Percentiles rank a stretch among this genome's conserved stretches.
Conservation (phyloP, 805 yeast species). For the Trichomonascus vanleenenianus region DNA sequence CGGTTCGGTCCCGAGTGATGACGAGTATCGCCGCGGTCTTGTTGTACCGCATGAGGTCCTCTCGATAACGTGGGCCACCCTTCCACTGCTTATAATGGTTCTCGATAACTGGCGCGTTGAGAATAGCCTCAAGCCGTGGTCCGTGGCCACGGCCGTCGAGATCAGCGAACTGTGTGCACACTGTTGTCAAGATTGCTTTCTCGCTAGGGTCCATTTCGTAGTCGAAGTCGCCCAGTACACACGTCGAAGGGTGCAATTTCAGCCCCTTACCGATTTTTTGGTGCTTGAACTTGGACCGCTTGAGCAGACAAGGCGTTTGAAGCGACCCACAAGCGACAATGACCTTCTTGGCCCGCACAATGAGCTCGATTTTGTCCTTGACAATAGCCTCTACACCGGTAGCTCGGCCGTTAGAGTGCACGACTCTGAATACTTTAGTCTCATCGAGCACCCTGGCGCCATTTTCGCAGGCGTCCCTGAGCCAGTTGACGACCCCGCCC, state of each 20-base stretch:
- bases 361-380: constrained; percentile 19
- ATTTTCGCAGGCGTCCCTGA: constrained; percentile 37
- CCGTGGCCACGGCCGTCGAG: constrained; percentile 48
- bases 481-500: constrained; percentile 46
- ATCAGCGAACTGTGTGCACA: constrained; percentile 39
- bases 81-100: constrained; percentile 38
- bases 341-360: constrained; percentile 37
- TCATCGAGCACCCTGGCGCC: constrained; percentile 42
- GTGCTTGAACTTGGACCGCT: constrained; percentile 43
- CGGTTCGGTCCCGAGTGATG: constrained; percentile 39
- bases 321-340: constrained; percentile 42
- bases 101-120: constrained; percentile 38
- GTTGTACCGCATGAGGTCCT: constrained; percentile 32
- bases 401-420: constrained; percentile 39
- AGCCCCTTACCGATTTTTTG: constrained; percentile 44
- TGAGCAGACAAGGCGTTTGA: constrained; percentile 41
- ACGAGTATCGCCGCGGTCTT: constrained; percentile 35
- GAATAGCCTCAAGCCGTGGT: constrained; percentile 42
- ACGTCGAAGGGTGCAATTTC: constrained; percentile 43
- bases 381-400: constrained; percentile 37
- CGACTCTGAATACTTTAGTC: constrained; percentile 33
- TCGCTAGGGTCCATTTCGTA: constrained; percentile 32
- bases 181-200: constrained; percentile 44
- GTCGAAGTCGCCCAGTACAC: constrained; percentile 37
- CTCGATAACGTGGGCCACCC: constrained; percentile 30